Base-by-base conservation (phyloP, 805 yeast genomes). In the Hermanozyma aechmeae region DNA sequence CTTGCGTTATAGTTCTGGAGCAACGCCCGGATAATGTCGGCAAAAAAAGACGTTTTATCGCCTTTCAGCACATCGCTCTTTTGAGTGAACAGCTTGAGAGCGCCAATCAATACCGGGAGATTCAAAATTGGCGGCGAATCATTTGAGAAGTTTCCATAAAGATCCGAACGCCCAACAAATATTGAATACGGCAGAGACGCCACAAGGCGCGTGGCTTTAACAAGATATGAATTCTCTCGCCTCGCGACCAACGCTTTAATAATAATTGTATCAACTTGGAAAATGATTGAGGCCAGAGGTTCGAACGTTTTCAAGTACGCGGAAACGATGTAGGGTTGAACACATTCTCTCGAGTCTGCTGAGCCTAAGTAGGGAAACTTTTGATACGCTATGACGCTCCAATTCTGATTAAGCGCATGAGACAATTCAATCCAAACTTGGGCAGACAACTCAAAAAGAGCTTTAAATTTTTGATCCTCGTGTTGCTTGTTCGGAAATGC, bases 311-410 rank as follows among this genome's bases (percentile, higher is more conserved):
- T 34, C 22, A 56, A 37, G 9, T 56, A 39, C 24, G 50, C 51
- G 11, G 30, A 26, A 32, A 51, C 53, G 15, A 61, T 43, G 22
- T 38, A 51, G 26, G 57, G 33, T 2, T 45, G 33, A 38, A 55
- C 61, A 30, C 50, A 48, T 6, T 51, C 51, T 34, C 68, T 35
- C 59, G 58, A 62, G 15, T 44, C 40, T 0, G 45, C 30, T 31
- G 61, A 61, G 3, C 69, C 69, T 27, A 57, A 40, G 31, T 59
- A 62, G 1, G 65, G 61, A 36, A 42, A 62, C 18, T 47, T 50
- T 30, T 60, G 69, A 15, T 58, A 44, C 16, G 56, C 42, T 25
- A 62, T 34, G 25, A 43, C 44, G 27, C 55, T 56, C 69, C 69
- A 62, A 33, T 34, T 38, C 41, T 57, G 14, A 33, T 39, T 24